These are phyloP conservation scores for Hymenoscyphus scutula DNA, from an alignment of 2,329 filamentous ascomycete genomes.

Conservation along the genomic window DNA sequence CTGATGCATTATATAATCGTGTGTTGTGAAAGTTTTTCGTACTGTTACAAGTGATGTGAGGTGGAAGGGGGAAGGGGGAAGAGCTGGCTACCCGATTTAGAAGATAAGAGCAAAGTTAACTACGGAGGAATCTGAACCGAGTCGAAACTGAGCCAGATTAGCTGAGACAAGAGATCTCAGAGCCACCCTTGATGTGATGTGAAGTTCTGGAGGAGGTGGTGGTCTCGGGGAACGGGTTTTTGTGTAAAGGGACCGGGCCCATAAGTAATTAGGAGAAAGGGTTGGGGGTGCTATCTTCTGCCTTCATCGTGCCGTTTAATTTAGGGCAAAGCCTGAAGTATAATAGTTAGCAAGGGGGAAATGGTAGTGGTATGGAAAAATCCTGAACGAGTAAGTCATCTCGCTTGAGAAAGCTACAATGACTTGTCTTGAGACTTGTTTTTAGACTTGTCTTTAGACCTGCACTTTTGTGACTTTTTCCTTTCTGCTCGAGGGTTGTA, in stretches of 20 bases:
- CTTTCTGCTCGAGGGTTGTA: too few species aligned
- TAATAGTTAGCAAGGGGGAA: conserved; percentile 21
- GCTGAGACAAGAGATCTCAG: not conserved
- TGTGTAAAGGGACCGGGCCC: not conserved
- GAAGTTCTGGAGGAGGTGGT: not conserved
- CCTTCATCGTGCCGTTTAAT: conserved; percentile 78
- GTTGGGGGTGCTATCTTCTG: conserved; percentile 53
- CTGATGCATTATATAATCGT: not conserved
- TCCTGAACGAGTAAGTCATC: not conserved
- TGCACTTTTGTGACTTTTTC: too few species aligned
- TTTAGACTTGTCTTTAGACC: not conserved
- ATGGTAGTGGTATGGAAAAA: conserved; percentile 2
- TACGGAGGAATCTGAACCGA: not conserved
- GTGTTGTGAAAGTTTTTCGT: not conserved
- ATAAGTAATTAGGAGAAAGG: conserved; percentile 29
- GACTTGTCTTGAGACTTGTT: not conserved
- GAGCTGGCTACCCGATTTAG: not conserved
- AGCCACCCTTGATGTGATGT: not conserved
- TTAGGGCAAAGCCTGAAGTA: conserved; percentile 71
- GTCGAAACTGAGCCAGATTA: not conserved
- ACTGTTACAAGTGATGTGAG: not conserved
- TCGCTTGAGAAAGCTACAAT: not conserved
- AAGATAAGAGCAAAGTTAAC: too few species aligned
- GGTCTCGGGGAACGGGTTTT: not conserved
- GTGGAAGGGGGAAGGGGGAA: not conserved